Percentiles rank a stretch among this genome's conserved stretches.
phyloP scores from a whole-genome alignment of 768 basidiomycete genomes.

The Boletellus ananas region DNA sequence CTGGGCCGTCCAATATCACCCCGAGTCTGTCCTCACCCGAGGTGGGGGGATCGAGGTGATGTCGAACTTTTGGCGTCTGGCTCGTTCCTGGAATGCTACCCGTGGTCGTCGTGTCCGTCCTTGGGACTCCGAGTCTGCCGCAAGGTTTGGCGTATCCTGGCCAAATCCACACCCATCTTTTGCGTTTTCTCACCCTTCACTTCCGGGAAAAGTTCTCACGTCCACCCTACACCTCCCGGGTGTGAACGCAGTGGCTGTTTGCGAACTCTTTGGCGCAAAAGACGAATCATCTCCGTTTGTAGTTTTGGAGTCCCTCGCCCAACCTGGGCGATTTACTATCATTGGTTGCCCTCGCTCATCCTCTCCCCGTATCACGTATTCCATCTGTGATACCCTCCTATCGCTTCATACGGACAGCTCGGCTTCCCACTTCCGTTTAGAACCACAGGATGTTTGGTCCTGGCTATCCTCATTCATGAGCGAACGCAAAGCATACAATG shows the following conservation, averaged over 20 bases:
- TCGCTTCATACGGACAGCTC: conserved; percentile 39
- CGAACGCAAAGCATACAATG: conserved; percentile 42
- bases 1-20: conserved; percentile 90
- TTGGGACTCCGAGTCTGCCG: conserved; percentile 39
- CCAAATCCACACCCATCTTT: conserved; percentile 38
- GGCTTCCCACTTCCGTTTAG: conserved; percentile 40
- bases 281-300: conserved; percentile 62
- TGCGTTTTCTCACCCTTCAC: conserved; percentile 15
- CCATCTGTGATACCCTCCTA: conserved; percentile 47
- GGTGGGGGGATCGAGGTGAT: conserved; percentile 67
- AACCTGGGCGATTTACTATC: conserved; percentile 72
- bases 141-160: conserved; percentile 53
- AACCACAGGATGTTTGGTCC: conserved; percentile 59
- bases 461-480: conserved; percentile 75
- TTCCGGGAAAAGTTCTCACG: conserved; percentile 34
- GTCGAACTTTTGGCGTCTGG: conserved; percentile 70
- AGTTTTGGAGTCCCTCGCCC: conserved; percentile 71
- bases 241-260: conserved; percentile 45
- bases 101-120: conserved; percentile 35
- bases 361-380: conserved; percentile 57
- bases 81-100: conserved; percentile 50
- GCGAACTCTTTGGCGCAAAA: conserved; percentile 58
- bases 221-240: conserved; percentile 40
- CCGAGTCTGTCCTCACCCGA: conserved; percentile 74
- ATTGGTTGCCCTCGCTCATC: conserved; percentile 55